Conservation (phyloP, 371 early-diverging fungal genomes). For the Mucor sp. region DNA sequence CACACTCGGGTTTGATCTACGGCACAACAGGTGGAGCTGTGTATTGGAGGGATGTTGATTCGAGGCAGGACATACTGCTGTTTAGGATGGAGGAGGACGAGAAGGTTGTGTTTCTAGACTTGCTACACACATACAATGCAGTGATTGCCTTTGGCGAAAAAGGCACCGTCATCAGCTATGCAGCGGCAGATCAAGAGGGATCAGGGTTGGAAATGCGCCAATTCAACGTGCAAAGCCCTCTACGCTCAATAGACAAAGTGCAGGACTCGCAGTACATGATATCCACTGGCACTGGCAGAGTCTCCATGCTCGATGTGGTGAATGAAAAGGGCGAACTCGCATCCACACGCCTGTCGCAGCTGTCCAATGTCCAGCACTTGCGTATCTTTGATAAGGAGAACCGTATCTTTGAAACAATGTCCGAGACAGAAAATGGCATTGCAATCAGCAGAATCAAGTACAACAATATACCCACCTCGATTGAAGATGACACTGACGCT, state of each 20-base stretch:
- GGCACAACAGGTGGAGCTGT: slow-evolving; percentile 12
- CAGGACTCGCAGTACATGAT: slow-evolving; percentile 8
- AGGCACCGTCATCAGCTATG: slow-evolving; percentile 20
- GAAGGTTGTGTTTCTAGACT: not conserved
- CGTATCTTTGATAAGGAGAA: not conserved
- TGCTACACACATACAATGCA: not conserved
- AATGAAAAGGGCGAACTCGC: not conserved
- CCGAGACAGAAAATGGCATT: not conserved
- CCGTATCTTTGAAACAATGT: slow-evolving; percentile 1
- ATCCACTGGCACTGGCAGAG: slow-evolving; percentile 6
- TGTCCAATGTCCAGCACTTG: not conserved
- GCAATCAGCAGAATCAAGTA: slow-evolving; percentile 6
- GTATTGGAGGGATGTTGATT: slow-evolving; percentile 1
- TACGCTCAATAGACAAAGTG: slow-evolving; percentile 11
- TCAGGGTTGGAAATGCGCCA: slow-evolving; percentile 6
- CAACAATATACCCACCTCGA: not conserved
- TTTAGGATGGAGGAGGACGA: slow-evolving; percentile 8
- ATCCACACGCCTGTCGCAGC: not conserved
- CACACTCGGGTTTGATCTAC: slow-evolving; percentile 8
- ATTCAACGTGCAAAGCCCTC: slow-evolving; percentile 15
- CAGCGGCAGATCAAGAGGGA: not conserved
- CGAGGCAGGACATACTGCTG: slow-evolving; percentile 6
- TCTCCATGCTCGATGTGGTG: not conserved
- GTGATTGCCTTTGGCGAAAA: slow-evolving; percentile 6
- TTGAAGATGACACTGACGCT: slow-evolving; percentile 8